Base-by-base conservation (phyloP, 1,139 yeast species). In the Geotrichum armillariae region DNA sequence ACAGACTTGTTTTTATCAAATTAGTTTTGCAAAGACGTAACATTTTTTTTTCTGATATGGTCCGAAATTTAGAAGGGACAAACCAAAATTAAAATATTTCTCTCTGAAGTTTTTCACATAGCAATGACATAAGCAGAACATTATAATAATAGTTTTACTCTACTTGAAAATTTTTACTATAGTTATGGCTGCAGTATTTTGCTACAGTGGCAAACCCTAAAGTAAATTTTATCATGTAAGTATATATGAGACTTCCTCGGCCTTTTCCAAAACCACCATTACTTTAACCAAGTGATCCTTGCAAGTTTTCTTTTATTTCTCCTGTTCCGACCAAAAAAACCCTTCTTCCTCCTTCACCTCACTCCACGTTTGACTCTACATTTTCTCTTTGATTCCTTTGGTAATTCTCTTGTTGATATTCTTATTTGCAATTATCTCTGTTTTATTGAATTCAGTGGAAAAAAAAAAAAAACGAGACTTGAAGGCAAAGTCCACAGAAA, bases 11-110 rank as follows among this genome's bases (percentile, higher is more conserved):
- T 23, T 22, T 41, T 3, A 41, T 14, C 45, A 41, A 18, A 11
- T 20, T 32, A n/a, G 16, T 2, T 12, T 41, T 41, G 45, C 45
- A 41, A n/a, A 41, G 32, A 41, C 45, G 45, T 20, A 41, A 33
- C 45, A 41, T 41, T 32, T 29, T 40, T 23, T 35, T 14, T 33
- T 14, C 6, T 12, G 16, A 18, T 39, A 39, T 37, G 29, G 32
- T 2, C 23, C 4, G 31, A 11, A 27, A 12, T 37, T 8, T 37
- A 16, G 38, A 14, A 16, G 38, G 38, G 11, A 20, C 12, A 17
- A 16, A 17, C 29, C 29, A 14, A 4, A 21, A 8, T 12, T n/a
- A 23, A 3, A 25, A 39, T 3, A 7, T 23, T 16, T 25, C 31
- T 16, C 17, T 11, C 31, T 20, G 42, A 39, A 23, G 34, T 21